Conservation (phyloP, 805 yeast species). For the Candida nonsorbophila region DNA sequence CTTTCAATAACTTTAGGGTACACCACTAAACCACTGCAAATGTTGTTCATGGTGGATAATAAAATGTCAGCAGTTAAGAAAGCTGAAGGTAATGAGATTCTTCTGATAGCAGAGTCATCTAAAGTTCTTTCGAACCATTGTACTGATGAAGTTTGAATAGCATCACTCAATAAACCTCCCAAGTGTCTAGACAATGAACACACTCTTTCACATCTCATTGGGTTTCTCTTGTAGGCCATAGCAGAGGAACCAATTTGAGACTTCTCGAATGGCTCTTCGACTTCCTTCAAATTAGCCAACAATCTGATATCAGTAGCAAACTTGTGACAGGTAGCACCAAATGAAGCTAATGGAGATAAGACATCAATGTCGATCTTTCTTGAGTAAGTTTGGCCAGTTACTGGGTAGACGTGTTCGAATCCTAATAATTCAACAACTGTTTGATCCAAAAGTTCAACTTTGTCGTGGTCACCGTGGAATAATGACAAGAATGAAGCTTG, state of each 20-base stretch:
- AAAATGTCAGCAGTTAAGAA: conserved; percentile 94
- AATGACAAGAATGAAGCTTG: conserved; percentile 94
- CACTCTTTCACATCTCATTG: conserved; percentile 98
- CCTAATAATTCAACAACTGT: conserved; percentile 91
- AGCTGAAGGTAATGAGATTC: conserved; percentile 94
- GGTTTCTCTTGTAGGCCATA: conserved; percentile 99
- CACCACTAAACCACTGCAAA: conserved; percentile 92
- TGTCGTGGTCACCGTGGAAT: conserved; percentile 95
- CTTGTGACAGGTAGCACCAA: conserved; percentile 95
- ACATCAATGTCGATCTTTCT: conserved; percentile 97
- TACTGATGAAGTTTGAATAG: conserved; percentile 93
- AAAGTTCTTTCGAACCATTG: conserved; percentile 99
- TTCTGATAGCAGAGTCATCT: conserved; percentile 96
- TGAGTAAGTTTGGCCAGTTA: conserved; percentile 98
- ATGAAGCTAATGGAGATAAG: conserved; percentile 84
- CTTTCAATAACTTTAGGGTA: conserved; percentile 98
- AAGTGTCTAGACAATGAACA: conserved; percentile 97
- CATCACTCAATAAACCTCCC: conserved; percentile 87
- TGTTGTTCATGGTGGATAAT: conserved; percentile 82
- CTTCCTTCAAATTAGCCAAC: conserved; percentile 92
- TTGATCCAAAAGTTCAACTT: conserved; percentile 88
- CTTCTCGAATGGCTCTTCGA: conserved; percentile 98
- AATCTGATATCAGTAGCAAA: conserved; percentile 96
- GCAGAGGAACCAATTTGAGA: conserved; percentile 98
- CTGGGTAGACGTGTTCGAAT: conserved; percentile 92